Evolutionary conservation across 78 protist genomes (phyloP), one percentile per base, ranked within the genome.

Genomic region (Parvularia atlantis): DNA sequence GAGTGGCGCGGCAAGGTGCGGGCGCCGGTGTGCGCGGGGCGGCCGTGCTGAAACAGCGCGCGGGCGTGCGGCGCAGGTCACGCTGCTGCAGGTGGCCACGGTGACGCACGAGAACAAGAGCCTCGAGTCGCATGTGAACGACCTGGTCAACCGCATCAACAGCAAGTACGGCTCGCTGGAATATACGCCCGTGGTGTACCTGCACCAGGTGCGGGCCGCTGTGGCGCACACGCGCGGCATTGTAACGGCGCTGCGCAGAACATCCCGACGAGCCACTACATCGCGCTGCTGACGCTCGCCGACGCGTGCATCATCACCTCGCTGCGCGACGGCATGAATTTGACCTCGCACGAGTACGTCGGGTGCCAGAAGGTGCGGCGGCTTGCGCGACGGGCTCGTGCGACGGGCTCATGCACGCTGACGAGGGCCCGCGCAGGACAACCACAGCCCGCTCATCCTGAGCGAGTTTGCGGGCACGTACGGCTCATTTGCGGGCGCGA

Each of bases 321-420:
- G 37, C 69, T 89, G 36, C 75, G 96, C 5, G 96, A 91, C 53
- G 96, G 96, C 24, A 89, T 89, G 96, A 89, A 89, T 54, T 36
- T 85, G 20, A 92, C 86, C 10, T 81, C 93, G 22, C 83, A 71
- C 52, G 96, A 91, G 73, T 91, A 72, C 69, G 50, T 89, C 56
- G 89, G 77, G 10, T 83, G 87, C 67, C 96, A 91, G 76, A 36
- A n/a, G n/a, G n/a, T n/a, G n/a, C n/a, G n/a, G n/a, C n/a, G n/a
- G n/a, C n/a, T n/a, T n/a, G n/a, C n/a, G n/a, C n/a, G n/a, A n/a
- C n/a, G n/a, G n/a, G n/a, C n/a, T n/a, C n/a, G n/a, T n/a, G n/a
- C n/a, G n/a, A n/a, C n/a, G n/a, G n/a, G n/a, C n/a, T n/a, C n/a
- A n/a, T n/a, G n/a, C n/a, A n/a, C n/a, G n/a, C n/a, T n/a, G n/a